Percentiles rank a stretch among this genome's conserved stretches.
phyloP scores from a whole-genome alignment of 805 yeast species.

The Cyberlindnera veronae region DNA sequence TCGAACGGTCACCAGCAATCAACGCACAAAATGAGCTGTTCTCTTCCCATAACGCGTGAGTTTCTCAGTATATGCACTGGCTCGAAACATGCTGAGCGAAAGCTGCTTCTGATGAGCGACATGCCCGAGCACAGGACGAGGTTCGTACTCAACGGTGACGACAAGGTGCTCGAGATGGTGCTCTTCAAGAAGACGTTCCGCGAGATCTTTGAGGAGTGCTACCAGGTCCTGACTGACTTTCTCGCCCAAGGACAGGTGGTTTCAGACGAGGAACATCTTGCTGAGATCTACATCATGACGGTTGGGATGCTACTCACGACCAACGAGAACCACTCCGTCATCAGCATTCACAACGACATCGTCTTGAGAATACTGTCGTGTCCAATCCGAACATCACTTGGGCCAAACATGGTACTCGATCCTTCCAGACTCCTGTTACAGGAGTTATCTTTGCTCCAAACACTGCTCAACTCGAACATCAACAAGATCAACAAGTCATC shows the following conservation, averaged over 20 bases:
- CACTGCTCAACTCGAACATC: slow-evolving; percentile 31
- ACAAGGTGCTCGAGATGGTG: slow-evolving; percentile 29
- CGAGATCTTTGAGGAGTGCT: slow-evolving; percentile 31
- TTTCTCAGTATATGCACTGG: slow-evolving; percentile 10
- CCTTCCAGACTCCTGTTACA: slow-evolving; percentile 11
- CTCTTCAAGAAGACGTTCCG: slow-evolving; percentile 31
- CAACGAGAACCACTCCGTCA: slow-evolving; percentile 33
- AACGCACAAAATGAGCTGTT: too few species aligned
- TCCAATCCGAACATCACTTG: not conserved
- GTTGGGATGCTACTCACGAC: slow-evolving; percentile 34
- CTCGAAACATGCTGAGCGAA: slow-evolving; percentile 6
- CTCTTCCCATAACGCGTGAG: slow-evolving; percentile 9
- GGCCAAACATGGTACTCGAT: slow-evolving; percentile 3
- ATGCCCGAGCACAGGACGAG: slow-evolving; percentile 10
- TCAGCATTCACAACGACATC: slow-evolving; percentile 30
- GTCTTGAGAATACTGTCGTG: slow-evolving; percentile 15
- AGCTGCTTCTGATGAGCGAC: slow-evolving; percentile 12
- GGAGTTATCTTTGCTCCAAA: slow-evolving; percentile 22
- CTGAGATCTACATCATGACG: slow-evolving; percentile 26
- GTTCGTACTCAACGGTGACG: slow-evolving; percentile 10
- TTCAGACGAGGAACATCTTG: slow-evolving; percentile 4
- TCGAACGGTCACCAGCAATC: not conserved
- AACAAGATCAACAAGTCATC: slow-evolving; percentile 37
- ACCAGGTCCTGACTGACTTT: slow-evolving; percentile 18
- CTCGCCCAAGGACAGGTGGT: slow-evolving; percentile 12